Base-by-base conservation (phyloP, 2,329 filamentous ascomycete genomes). In the Elsinoe australis region DNA sequence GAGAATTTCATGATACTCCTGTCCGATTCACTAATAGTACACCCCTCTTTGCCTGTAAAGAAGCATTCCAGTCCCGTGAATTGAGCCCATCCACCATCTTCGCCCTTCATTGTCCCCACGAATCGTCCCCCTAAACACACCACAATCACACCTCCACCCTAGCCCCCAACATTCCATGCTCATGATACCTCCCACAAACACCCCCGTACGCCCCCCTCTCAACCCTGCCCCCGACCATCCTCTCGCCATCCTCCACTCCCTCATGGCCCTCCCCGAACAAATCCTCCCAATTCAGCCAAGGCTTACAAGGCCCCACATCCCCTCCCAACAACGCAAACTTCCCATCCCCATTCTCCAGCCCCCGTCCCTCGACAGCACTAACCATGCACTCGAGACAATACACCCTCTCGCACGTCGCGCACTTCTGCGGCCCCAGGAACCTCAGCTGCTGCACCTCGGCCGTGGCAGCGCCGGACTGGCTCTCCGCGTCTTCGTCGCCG, bases 371-470 rank as follows among this genome's bases (percentile, higher is more conserved):
- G 15, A 36, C 45, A 5, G 32, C 32, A 26, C 12, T 15, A 15
- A 44, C 54, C 5, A 67, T 60, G 60, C 70, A 72, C 14, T 38
- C 48, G 10, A 54, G 56, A 55, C 69, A 72, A 53, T 70, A 71
- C 28, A 60, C 65, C 49, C 61, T 57, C 39, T 61, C 60, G 52
- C 69, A 71, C n/a, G 59, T 59, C 17, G 61, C 60, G 54, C 71
- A 74, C 52, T 59, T 59, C 46, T 64, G 59, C 22, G 45, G 33
- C 9, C 28, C 12, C 12, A 18, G 15, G 12, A 48, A 38, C 10
- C n/a, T n/a, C 14, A 18, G 31, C 33, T 21, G 12, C 44, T 17
- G 10, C 3, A 4, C 22, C 8, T 8, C 26, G 1, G 9, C 12
- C 39, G 6, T 10, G 18, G 17, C 17, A 14, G 36, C 39, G 21